Conservation (phyloP, 2,329 filamentous ascomycete genomes). For the Pleomassaria siparia region DNA sequence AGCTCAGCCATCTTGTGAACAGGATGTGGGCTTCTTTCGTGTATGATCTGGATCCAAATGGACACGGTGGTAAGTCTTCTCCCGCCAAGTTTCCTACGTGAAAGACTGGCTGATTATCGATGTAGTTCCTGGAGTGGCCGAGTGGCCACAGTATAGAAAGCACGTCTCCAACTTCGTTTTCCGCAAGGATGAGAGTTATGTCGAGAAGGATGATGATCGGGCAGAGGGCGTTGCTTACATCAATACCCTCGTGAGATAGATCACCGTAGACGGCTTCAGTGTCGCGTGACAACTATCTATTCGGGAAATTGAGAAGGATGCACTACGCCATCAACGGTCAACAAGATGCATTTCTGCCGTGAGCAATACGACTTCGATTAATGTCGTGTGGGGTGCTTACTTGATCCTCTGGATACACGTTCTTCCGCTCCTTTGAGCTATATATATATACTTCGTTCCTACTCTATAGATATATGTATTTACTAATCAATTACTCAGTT, state of each 20-base stretch:
- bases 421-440: too few species aligned
- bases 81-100: not conserved
- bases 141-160: not conserved
- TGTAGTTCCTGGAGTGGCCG: not conserved
- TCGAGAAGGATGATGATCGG: not conserved
- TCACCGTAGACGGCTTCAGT: too few species aligned
- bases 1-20: slow-evolving; percentile 22
- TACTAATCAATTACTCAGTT: too few species aligned
- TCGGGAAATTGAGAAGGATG: too few species aligned
- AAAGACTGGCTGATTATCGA: not conserved
- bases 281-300: too few species aligned
- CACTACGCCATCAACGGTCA: too few species aligned
- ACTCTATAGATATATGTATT: too few species aligned
- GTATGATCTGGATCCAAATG: slow-evolving; percentile 32
- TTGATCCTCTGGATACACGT: too few species aligned
- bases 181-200: not conserved
- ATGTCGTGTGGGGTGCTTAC: too few species aligned
- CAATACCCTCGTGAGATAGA: not conserved
- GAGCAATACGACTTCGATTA: too few species aligned
- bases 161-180: not conserved
- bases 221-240: not conserved
- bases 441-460: too few species aligned
- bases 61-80: not conserved
- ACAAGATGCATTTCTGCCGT: too few species aligned
- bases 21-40: slow-evolving; percentile 36